Percentiles rank a stretch among this genome's conserved stretches.
These are phyloP conservation scores for Gryganskiella cystojenkinii DNA, from an alignment of 192 early-diverging fungal genomes.

Conservation along the genomic window DNA sequence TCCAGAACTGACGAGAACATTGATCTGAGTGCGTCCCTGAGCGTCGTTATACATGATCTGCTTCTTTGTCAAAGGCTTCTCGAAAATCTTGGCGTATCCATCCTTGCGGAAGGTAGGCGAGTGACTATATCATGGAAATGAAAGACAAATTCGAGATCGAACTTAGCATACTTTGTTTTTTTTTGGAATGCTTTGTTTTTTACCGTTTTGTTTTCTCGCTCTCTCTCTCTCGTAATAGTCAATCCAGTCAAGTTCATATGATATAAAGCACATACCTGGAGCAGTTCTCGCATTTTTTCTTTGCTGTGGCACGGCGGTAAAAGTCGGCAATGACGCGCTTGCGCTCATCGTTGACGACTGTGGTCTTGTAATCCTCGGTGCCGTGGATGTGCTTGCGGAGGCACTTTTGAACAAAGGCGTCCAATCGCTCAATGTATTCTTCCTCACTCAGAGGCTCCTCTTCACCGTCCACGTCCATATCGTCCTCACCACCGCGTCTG, in stretches of 20 bases:
- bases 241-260: not conserved
- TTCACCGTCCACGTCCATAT: conserved; percentile 63
- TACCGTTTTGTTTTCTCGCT: too few species aligned
- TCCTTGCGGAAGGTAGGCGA: conserved; percentile 82
- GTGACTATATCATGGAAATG: conserved; percentile 66
- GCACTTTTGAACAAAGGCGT: conserved; percentile 24
- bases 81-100: conserved; percentile 75
- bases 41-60: conserved; percentile 35
- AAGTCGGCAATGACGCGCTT: conserved; percentile 63
- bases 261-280: conserved; percentile 43
- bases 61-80: conserved; percentile 52
- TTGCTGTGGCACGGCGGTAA: conserved; percentile 51
- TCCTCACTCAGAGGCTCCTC: conserved; percentile 54
- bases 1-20: conserved; percentile 17
- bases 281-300: conserved; percentile 75
- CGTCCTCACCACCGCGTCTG: conserved; percentile 46
- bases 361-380: conserved; percentile 59
- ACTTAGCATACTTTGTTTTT: too few species aligned
- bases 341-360: conserved; percentile 63
- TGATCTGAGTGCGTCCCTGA: conserved; percentile 42
- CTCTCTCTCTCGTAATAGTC: too few species aligned
- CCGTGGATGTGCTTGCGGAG: conserved; percentile 24
- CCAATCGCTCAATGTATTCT: conserved; percentile 63
- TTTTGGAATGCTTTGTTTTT: too few species aligned
- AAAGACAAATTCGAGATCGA: too few species aligned